phyloP scores from a whole-genome alignment of 1,284 basidiomycete species.

The Puccinia novopanici region DNA sequence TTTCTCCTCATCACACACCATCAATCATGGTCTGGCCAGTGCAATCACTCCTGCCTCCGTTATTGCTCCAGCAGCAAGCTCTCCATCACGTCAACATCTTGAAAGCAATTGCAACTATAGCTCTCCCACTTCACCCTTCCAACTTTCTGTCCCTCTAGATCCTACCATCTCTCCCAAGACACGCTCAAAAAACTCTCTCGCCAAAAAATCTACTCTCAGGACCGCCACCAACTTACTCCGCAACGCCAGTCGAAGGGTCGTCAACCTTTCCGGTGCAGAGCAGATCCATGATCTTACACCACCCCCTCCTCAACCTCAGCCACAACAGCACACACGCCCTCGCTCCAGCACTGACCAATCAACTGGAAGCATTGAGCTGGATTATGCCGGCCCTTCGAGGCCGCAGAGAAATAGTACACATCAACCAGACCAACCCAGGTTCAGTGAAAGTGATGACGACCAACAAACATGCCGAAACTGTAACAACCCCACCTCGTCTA shows the following conservation, averaged over 20 bases:
- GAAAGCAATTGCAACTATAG: not conserved
- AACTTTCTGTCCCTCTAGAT: not conserved
- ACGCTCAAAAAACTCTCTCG: not conserved
- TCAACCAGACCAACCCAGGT: slow-evolving; percentile 53
- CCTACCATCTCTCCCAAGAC: not conserved
- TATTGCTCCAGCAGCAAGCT: not conserved
- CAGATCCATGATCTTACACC: not conserved
- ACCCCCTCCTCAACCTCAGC: not conserved
- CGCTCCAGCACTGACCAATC: slow-evolving; percentile 17
- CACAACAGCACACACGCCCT: not conserved
- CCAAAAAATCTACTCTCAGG: slow-evolving; percentile 17
- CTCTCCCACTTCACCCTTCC: not conserved
- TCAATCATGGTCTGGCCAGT: slow-evolving; percentile 10
- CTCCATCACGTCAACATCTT: not conserved
- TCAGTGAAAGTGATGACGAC: slow-evolving; percentile 55
- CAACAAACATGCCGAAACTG: slow-evolving; percentile 52
- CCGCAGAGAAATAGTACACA: not conserved
- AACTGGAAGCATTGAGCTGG: slow-evolving; percentile 9
- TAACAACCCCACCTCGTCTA: slow-evolving; percentile 6
- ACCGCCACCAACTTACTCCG: slow-evolving; percentile 10
- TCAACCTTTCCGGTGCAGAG: slow-evolving; percentile 35
- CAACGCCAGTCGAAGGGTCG: slow-evolving; percentile 30
- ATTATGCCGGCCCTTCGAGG: slow-evolving; percentile 2
- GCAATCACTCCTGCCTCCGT: not conserved
- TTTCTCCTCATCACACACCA: slow-evolving; percentile 12